Conservation (phyloP, 805 yeast species). For the Cyberlindnera xylosilytica region DNA sequence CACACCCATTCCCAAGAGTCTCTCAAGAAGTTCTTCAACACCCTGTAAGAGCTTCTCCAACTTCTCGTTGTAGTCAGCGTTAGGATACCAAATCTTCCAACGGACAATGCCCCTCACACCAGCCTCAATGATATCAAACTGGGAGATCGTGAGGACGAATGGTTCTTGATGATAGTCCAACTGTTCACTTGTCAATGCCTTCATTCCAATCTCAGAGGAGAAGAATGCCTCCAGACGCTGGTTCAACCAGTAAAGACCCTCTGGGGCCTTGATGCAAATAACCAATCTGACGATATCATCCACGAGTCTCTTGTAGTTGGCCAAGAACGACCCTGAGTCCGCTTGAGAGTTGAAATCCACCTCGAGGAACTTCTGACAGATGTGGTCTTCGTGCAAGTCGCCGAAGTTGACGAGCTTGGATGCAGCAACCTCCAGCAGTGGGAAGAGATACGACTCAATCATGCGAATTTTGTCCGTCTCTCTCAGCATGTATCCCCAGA, state of each 20-base stretch:
- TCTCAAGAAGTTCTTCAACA: slow-evolving; percentile 69
- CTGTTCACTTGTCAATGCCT: slow-evolving; percentile 52
- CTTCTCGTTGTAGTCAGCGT: slow-evolving; percentile 47
- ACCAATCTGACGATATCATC: slow-evolving; percentile 90
- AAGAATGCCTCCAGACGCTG: slow-evolving; percentile 69
- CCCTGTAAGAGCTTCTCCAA: slow-evolving; percentile 50
- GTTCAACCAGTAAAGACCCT: slow-evolving; percentile 80
- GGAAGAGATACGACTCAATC: slow-evolving; percentile 57
- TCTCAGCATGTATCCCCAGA: slow-evolving; percentile 90
- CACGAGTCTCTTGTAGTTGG: slow-evolving; percentile 75
- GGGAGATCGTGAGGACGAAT: slow-evolving; percentile 72
- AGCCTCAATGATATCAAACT: slow-evolving; percentile 82
- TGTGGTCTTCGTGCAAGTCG: slow-evolving; percentile 60
- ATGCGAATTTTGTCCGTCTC: slow-evolving; percentile 59
- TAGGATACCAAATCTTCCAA: slow-evolving; percentile 90
- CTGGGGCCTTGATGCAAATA: slow-evolving; percentile 81
- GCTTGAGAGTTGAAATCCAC: slow-evolving; percentile 86
- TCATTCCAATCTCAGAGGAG: slow-evolving; percentile 62
- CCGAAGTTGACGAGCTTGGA: slow-evolving; percentile 73
- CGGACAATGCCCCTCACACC: slow-evolving; percentile 89
- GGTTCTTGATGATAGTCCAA: slow-evolving; percentile 63
- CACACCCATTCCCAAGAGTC: slow-evolving; percentile 68
- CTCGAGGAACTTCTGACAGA: slow-evolving; percentile 65
- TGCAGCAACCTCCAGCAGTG: slow-evolving; percentile 71
- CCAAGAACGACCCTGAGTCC: slow-evolving; percentile 72